phyloP scores from a whole-genome alignment of 768 basidiomycete species.

The Neoboletus brunneissimus region DNA sequence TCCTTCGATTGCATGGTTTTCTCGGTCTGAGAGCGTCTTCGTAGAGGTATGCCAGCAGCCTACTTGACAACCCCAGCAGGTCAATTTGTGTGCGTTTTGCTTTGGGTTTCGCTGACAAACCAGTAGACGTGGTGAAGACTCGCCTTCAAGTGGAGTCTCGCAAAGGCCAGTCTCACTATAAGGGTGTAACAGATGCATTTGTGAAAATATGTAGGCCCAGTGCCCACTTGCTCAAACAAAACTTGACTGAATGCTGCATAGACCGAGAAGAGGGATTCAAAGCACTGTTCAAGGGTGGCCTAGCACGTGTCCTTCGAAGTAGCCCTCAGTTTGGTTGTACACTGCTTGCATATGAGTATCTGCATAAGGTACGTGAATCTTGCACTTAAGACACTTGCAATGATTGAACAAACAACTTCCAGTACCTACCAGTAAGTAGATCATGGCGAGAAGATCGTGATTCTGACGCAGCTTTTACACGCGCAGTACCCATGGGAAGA shows the following conservation, averaged over 20 bases:
- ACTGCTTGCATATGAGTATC: conserved; percentile 73
- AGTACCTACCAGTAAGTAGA: conserved; percentile 35
- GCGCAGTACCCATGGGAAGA: conserved; percentile 80
- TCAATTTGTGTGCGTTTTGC: conserved; percentile 32
- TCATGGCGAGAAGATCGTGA: neutral
- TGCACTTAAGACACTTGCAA: neutral
- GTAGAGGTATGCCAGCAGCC: conserved; percentile 96
- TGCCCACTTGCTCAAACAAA: conserved; percentile 4
- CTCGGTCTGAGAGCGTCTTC: conserved; percentile 29
- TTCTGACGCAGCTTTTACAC: conserved; percentile 3
- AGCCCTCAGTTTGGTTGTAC: conserved; percentile 96
- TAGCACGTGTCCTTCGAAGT: conserved; percentile 82
- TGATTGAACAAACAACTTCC: neutral
- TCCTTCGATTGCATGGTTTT: conserved; percentile 21
- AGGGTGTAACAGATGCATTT: conserved; percentile 86
- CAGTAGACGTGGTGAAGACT: conserved; percentile 93
- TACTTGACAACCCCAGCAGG: conserved; percentile 91
- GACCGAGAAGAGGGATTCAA: conserved; percentile 86
- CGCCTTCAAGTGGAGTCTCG: conserved; percentile 90
- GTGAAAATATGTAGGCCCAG: conserved; percentile 74
- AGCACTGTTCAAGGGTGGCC: conserved; percentile 90
- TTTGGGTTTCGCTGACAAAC: conserved; percentile 14
- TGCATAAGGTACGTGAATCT: conserved; percentile 52
- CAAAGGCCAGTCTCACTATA: conserved; percentile 89
- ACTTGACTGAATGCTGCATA: conserved; percentile 28